Base-by-base conservation (phyloP, 768 basidiomycete species). In the Boletus rubescentipes region DNA sequence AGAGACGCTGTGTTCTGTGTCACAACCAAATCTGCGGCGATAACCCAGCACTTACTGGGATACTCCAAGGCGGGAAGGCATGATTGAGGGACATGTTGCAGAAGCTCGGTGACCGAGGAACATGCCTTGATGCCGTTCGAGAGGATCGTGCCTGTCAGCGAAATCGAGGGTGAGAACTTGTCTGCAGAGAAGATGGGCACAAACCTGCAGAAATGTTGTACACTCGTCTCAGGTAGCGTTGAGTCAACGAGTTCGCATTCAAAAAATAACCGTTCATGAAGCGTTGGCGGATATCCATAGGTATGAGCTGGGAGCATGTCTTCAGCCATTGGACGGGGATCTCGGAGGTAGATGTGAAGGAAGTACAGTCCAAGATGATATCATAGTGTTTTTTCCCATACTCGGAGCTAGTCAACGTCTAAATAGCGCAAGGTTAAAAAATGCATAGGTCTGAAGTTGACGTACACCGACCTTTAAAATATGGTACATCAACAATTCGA, bases 261-360 rank as follows among this genome's bases (percentile, higher is more conserved):
- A 93, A 65, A 42, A 93, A 81, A 58, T 88, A 83, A 15, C 84
- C 78, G 4, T 70, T 80, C 32, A 68, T 58, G 63, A 90, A 85
- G n/a, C 83, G 81, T 30, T 70, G 65, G 38, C 86, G 79, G 50
- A 91, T 79, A 54, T 93, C 89, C 23, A 69, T 66, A 7, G 92
- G 90, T 49, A 89, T 81, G 18, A 90, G 73, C 65, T 92, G 89
- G 12, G 84, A 79, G 54, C 87, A 86, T 49, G 83, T 87, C 68
- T 87, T 90, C 42, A 93, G 65, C 87, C 88, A 91, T 57, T 89
- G 86, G 9, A 89, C 73, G 0, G 93, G 92, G 9, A 93, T 75
- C 69, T 93, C 89, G 0, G 90, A 89, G 10, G 79, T 78, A 2
- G 86, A 77, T 4, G 83, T 78, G 66, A 93, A 93, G 9, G 79